Evolutionary conservation across 305 asterid genomes (phyloP), one percentile per base, ranked within the genome.

Genomic region (Fraxinus floribunda): DNA sequence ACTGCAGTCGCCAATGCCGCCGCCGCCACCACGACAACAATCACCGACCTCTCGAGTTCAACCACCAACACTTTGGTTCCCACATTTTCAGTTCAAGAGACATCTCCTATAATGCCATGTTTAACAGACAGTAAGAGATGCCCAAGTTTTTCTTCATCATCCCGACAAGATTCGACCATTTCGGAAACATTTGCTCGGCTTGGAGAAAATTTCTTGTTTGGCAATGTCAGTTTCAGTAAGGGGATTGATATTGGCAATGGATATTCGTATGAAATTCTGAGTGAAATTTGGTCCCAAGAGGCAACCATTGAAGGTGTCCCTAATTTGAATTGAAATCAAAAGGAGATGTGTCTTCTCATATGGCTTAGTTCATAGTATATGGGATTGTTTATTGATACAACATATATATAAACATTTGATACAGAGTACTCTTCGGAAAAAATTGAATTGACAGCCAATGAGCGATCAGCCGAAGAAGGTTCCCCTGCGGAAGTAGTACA

Each of bases 221-320:
- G 64, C 16, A 15, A 60, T 70, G 80, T 44, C 76, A 26, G 44
- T 73, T 76, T 10, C 77, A n/a, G 38, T 76, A 20, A 46, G 60
- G 79, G 79, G 66, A 73, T 74, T 32, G 46, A 35, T 30, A 13
- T 22, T 57, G 57, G 22, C 62, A 16, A 4, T 16, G 62, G 62
- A 46, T 46, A 46, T 46, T 46, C 57, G 4, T 16, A 76, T 60
- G 66, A 79, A 9, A 13, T 38, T 38, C 39, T 79, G 41, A 72
- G 38, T 64, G 80, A 39, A n/a, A 38, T 55, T 24, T 80, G 83
- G 83, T 32, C 38, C 24, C 83, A 80, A 73, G 79, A 73, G 30
- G 18, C 71, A 49, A 16, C 57, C 22, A 34, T 77, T 30, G 41
- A 80, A 52, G 79, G 22, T 0, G 7, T 52, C 7, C 62, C 62